Conservation (phyloP, 2,329 filamentous ascomycete species). For the Aspergillus quadricinctus region DNA sequence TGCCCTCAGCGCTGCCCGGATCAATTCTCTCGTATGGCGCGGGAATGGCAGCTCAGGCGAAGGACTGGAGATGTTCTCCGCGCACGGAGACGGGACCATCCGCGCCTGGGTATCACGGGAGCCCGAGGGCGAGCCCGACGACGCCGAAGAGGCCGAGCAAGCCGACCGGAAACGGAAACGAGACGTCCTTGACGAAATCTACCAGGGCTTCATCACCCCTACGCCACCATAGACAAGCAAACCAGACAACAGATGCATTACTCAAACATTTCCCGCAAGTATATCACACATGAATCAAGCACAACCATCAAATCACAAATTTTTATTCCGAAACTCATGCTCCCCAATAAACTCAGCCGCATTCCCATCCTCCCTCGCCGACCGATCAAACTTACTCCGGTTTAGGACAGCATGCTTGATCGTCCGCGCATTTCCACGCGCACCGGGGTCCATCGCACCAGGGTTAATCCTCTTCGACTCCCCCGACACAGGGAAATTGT, state of each 20-base stretch:
- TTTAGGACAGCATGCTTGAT: constrained; percentile 38
- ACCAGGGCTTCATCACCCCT: constrained; percentile 62
- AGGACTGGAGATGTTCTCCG: constrained; percentile 71
- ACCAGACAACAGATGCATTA: neutral
- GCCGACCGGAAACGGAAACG: constrained; percentile 62
- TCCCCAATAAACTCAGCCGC: constrained; percentile 26
- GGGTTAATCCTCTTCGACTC: constrained; percentile 33
- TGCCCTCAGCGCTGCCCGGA: constrained; percentile 55
- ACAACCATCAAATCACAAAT: constrained; percentile 8
- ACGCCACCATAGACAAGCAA: neutral
- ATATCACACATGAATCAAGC: neutral
- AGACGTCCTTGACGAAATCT: constrained; percentile 74
- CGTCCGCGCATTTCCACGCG: constrained; percentile 35
- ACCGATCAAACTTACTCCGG: constrained; percentile 35
- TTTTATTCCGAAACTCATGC: constrained; percentile 26
- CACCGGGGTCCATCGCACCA: constrained; percentile 29
- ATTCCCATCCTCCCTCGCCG: constrained; percentile 33
- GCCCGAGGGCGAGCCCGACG: constrained; percentile 43
- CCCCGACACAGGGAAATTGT: constrained; percentile 33
- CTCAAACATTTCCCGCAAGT: neutral
- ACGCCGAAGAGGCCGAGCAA: constrained; percentile 48
- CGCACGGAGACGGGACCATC: constrained; percentile 79
- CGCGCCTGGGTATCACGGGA: constrained; percentile 68
- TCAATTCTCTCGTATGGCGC: constrained; percentile 73
- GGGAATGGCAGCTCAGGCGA: constrained; percentile 55